These are phyloP conservation scores for Raddia distichophylla DNA, from an alignment of 176 grass and related monocot genomes.

Conservation along the genomic window DNA sequence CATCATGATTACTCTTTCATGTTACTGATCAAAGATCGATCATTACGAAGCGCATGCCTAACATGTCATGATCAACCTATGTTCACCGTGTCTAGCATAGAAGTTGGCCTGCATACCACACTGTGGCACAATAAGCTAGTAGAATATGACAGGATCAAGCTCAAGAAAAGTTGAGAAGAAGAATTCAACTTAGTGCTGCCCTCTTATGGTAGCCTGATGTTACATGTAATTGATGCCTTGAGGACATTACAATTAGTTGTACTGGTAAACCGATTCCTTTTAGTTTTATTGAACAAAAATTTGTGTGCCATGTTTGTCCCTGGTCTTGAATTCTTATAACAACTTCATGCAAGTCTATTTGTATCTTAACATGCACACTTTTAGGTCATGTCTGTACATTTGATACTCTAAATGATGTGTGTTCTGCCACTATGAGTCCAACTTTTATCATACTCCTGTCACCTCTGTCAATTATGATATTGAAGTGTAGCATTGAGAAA, in stretches of 20 bases:
- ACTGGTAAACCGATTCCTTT: not conserved
- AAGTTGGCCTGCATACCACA: not conserved
- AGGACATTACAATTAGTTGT: not conserved
- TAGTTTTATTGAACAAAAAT: not conserved
- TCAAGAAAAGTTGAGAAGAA: conserved; percentile 26
- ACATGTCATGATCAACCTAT: not conserved
- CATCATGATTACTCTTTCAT: not conserved
- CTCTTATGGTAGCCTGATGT: not conserved
- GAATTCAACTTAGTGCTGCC: conserved; percentile 6
- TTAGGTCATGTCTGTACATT: not conserved
- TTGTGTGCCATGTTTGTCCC: not conserved
- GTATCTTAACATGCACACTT: conserved; percentile 3
- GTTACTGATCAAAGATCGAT: conserved; percentile 21
- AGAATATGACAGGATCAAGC: conserved; percentile 4
- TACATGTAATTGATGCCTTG: not conserved
- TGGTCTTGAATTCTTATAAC: not conserved
- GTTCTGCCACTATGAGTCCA: conserved; percentile 27
- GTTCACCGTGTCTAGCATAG: not conserved
- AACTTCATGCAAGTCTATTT: not conserved
- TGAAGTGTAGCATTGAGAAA: not conserved
- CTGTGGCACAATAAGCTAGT: conserved; percentile 1
- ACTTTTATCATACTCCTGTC: not conserved
- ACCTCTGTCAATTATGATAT: conserved; percentile 1
- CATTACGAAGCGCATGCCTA: conserved; percentile 13
- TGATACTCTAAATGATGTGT: conserved; percentile 1